These are phyloP conservation scores for Fraxinus floribunda DNA, from an alignment of 305 asterid species.

Conservation along the genomic window DNA sequence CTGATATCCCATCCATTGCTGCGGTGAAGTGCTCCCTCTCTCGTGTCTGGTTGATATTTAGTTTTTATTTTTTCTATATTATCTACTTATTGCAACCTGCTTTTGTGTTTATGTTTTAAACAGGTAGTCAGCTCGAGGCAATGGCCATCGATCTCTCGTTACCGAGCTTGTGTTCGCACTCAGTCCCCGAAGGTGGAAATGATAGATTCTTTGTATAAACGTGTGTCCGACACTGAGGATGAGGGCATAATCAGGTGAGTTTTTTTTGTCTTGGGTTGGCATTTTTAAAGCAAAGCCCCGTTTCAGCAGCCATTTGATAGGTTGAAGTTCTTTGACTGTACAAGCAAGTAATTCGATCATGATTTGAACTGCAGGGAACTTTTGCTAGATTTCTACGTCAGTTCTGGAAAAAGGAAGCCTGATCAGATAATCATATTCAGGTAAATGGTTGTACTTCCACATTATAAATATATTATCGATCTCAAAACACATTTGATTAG, in stretches of 20 bases:
- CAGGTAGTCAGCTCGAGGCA: conserved; percentile 86
- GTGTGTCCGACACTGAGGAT: conserved; percentile 59
- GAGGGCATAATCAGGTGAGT: conserved; percentile 74
- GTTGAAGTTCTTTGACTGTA: neutral
- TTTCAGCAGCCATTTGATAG: neutral
- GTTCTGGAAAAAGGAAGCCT: conserved; percentile 56
- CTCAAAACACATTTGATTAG: neutral
- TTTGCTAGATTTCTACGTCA: conserved; percentile 52
- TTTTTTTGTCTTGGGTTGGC: neutral
- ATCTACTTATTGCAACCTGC: neutral
- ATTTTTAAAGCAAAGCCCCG: neutral
- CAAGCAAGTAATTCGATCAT: neutral
- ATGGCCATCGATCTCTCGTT: conserved; percentile 85
- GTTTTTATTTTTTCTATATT: neutral
- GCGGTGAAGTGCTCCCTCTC: conserved; percentile 47
- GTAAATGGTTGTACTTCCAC: conserved; percentile 19
- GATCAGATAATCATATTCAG: conserved; percentile 67
- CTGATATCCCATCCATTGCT: conserved; percentile 89
- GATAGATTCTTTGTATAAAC: conserved; percentile 66
- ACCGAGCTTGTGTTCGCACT: conserved; percentile 78
- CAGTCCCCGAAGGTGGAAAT: conserved; percentile 77
- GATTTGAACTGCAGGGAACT: conserved; percentile 49
- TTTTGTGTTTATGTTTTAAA: conserved; percentile 18
- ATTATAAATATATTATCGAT: neutral
- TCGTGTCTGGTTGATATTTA: neutral